phyloP scores from a whole-genome alignment of 495 filamentous ascomycete species.

The Chaetomium tenue region DNA sequence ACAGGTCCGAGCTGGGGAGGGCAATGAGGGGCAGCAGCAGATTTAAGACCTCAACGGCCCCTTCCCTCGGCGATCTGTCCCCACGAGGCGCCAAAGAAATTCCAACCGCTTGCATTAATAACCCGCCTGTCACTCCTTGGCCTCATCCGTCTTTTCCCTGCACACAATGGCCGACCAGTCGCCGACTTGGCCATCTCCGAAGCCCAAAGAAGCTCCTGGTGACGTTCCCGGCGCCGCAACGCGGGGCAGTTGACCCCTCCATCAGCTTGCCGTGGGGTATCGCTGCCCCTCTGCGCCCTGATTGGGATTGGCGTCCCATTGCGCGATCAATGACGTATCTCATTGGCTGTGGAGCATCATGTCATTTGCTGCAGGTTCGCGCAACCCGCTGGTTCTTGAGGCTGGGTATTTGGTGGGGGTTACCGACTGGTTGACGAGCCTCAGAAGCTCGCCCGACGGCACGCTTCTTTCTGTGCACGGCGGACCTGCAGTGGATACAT shows the following conservation, averaged over 20 bases:
- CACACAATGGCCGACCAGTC: conserved; percentile 3
- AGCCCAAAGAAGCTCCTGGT: conserved; percentile 5
- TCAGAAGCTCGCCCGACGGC: too few relatives aligned
- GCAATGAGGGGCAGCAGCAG: neutral
- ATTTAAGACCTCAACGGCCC: conserved; percentile 18
- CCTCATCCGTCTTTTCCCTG: conserved; percentile 4
- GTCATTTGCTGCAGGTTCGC: conserved; percentile 35
- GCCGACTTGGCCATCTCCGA: conserved; percentile 3
- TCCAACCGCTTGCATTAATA: conserved; percentile 19
- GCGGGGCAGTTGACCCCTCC: conserved; percentile 36
- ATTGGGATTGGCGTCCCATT: conserved; percentile 37
- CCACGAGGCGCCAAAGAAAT: neutral
- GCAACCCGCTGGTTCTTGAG: conserved; percentile 22
- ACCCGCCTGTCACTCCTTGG: neutral
- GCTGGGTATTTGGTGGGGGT: neutral
- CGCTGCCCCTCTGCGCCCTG: conserved; percentile 33
- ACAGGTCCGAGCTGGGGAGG: neutral
- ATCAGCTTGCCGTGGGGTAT: conserved; percentile 35
- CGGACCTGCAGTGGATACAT: too few relatives aligned
- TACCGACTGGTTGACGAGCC: too few relatives aligned
- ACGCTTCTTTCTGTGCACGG: too few relatives aligned
- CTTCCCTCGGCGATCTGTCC: neutral
- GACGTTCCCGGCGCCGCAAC: conserved; percentile 14
- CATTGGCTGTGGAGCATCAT: conserved; percentile 38
- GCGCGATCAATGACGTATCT: conserved; percentile 32